Evolutionary conservation across 345 rosid species (phyloP), one percentile per base, ranked within the genome.

Genomic region (Anacardium occidentale): DNA sequence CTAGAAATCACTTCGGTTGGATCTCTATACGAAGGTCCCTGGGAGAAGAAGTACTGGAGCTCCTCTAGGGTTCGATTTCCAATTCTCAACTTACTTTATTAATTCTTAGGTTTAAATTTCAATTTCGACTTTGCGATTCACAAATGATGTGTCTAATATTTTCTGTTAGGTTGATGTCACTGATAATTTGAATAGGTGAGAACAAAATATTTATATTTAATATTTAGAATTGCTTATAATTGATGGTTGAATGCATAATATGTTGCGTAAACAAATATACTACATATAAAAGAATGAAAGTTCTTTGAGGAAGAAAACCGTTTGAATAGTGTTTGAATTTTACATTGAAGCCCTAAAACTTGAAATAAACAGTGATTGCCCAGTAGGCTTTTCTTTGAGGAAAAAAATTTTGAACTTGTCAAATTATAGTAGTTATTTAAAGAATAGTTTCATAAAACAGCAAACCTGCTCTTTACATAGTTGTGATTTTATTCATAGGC

Each of bases 41-140:
- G 93, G 93, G 92, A 88, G 48, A 92, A 92, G 89, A 92, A 92
- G 86, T 92, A 86, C 81, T 94, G 97, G 97, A 94, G 97, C 85
- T 86, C 85, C 64, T 90, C 98, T 81, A 89, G 98, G 98, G 98
- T 91, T 88, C 14, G 89, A 42, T 70, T 73, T 70, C 69, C 48
- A 10, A 68, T 29, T 55, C 5, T 42, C 51, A 42, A 5, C 13
- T 15, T 5, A 14, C 7, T 45, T 26, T 17, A 3, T 51, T 0
- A 3, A 40, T 56, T 34, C 37, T n/a, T 10, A 17, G 2, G 5
- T 52, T 42, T 51, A 4, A 22, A 13, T 66, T 10, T 24, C 1
- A 1, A 11, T 26, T 44, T 54, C 13, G 18, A 32, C 45, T 66
- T 44, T 25, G n/a, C 4, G 24, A 14, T 15, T 51, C 22, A 15